phyloP scores from a whole-genome alignment of 1,284 basidiomycete genomes.

The Entoloma clypeatum region DNA sequence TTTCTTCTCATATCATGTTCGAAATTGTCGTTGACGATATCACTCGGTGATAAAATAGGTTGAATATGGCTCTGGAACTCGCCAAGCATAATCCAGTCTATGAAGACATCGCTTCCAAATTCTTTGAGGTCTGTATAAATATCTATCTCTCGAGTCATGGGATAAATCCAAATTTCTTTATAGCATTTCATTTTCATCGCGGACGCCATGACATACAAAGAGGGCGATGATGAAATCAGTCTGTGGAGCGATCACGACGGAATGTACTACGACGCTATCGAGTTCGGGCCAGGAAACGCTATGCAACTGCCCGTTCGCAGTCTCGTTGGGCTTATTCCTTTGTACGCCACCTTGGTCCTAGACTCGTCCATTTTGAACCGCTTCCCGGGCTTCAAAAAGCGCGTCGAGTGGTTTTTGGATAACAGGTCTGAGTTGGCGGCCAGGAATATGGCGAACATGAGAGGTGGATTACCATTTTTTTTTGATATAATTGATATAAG shows the following conservation, averaged over 20 bases:
- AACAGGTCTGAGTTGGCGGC: constrained; percentile 84
- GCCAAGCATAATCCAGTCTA: constrained; percentile 98
- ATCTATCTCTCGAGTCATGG: constrained; percentile 5
- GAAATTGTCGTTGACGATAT: constrained; percentile 2
- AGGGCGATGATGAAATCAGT: constrained; percentile 72
- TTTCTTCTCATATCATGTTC: background rate
- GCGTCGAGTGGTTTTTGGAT: constrained; percentile 98
- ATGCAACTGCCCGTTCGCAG: constrained; percentile 92
- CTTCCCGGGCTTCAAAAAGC: constrained; percentile 96
- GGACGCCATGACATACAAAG: constrained; percentile 94
- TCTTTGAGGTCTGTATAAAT: constrained; percentile 77
- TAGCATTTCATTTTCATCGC: constrained; percentile 95
- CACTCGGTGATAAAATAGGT: constrained; percentile 42
- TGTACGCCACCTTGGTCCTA: constrained; percentile 92
- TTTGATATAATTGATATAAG: background rate
- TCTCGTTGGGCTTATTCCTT: constrained; percentile 92
- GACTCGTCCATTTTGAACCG: constrained; percentile 87
- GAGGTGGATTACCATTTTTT: constrained; percentile 44
- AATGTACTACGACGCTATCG: constrained; percentile 97
- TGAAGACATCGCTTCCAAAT: constrained; percentile 99
- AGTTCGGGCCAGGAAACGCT: constrained; percentile 79
- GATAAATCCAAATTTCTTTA: constrained; percentile 6
- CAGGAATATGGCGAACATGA: constrained; percentile 97
- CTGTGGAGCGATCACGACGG: constrained; percentile 97
- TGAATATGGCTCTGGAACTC: constrained; percentile 95